A percentile compares a stretch with the other conserved stretches of the same genome.
These are phyloP conservation scores for Xylaria cubensis DNA, from an alignment of 495 filamentous ascomycete species.

Conservation along the genomic window DNA sequence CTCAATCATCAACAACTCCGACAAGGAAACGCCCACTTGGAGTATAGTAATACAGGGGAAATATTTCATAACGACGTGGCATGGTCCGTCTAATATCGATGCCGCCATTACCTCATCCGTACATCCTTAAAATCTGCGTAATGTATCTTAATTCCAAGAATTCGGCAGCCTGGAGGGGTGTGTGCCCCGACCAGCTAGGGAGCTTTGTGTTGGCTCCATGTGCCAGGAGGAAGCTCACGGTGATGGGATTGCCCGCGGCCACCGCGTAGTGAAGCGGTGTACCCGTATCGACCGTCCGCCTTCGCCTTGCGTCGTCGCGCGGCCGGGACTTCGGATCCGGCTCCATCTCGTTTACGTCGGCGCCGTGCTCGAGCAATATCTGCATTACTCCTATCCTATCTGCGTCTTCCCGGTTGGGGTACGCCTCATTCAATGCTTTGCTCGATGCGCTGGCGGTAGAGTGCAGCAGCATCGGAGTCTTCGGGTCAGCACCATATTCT, in stretches of 20 bases:
- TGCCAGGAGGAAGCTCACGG: conserved; percentile 29
- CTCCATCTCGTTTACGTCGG: conserved; percentile 33
- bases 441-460: conserved; percentile 29
- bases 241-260: conserved; percentile 26
- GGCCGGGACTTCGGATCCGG: conserved; percentile 29
- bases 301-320: conserved; percentile 26
- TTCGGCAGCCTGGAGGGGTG: conserved; percentile 29
- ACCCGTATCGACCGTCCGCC: conserved; percentile 27
- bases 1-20: conserved; percentile 14
- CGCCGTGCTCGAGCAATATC: conserved; percentile 27
- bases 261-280: conserved; percentile 31
- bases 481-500: conserved; percentile 28
- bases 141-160: conserved; percentile 22
- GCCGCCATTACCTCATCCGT: conserved; percentile 21
- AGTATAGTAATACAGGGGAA: conserved; percentile 25
- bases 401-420: conserved; percentile 25
- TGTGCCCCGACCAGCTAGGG: conserved; percentile 29
- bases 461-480: conserved; percentile 30
- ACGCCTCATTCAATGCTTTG: conserved; percentile 20
- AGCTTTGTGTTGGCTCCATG: conserved; percentile 30
- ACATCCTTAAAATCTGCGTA: conserved; percentile 29
- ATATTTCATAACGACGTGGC: conserved; percentile 18
- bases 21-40: neutral
- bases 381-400: conserved; percentile 31
- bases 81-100: conserved; percentile 15